These are phyloP conservation scores for Claviceps digitariae DNA, from an alignment of 2,329 filamentous ascomycete species.

Conservation along the genomic window DNA sequence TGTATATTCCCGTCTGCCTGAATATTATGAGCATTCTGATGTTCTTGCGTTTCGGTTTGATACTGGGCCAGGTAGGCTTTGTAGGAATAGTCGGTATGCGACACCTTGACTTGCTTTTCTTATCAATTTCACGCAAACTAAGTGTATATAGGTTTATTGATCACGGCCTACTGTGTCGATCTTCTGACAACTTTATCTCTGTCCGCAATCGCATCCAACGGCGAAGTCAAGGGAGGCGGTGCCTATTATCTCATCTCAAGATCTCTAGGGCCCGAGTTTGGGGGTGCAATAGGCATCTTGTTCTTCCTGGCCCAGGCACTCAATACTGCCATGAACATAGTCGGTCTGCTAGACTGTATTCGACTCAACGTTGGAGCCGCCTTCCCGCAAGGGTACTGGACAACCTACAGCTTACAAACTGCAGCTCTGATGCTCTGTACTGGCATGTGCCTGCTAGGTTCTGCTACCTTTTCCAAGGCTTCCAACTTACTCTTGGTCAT, in stretches of 20 bases:
- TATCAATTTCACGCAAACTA: background rate
- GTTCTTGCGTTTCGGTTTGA: slow-evolving; percentile 80
- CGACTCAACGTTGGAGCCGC: slow-evolving; percentile 57
- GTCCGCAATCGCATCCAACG: slow-evolving; percentile 81
- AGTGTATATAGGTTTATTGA: slow-evolving; percentile 45
- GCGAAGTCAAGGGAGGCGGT: slow-evolving; percentile 74
- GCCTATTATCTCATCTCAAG: slow-evolving; percentile 83
- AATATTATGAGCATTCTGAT: slow-evolving; percentile 86
- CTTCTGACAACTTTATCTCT: slow-evolving; percentile 76
- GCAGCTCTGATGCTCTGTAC: slow-evolving; percentile 59
- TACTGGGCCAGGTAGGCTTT: slow-evolving; percentile 67
- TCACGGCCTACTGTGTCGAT: slow-evolving; percentile 66
- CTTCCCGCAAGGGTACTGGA: slow-evolving; percentile 62
- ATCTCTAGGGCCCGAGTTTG: slow-evolving; percentile 76
- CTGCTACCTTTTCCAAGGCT: slow-evolving; percentile 64
- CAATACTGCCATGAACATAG: slow-evolving; percentile 77
- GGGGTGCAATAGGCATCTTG: slow-evolving; percentile 73
- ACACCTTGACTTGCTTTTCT: background rate
- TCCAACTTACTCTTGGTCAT: slow-evolving; percentile 65
- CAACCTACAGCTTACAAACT: slow-evolving; percentile 63
- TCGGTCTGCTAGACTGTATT: slow-evolving; percentile 73
- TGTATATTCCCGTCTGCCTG: slow-evolving; percentile 78
- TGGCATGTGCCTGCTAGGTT: slow-evolving; percentile 63
- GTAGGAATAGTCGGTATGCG: slow-evolving; percentile 65
- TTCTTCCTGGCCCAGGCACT: slow-evolving; percentile 86